Evolutionary conservation across 805 yeast species (phyloP).

Genomic region (Pichia californica): DNA sequence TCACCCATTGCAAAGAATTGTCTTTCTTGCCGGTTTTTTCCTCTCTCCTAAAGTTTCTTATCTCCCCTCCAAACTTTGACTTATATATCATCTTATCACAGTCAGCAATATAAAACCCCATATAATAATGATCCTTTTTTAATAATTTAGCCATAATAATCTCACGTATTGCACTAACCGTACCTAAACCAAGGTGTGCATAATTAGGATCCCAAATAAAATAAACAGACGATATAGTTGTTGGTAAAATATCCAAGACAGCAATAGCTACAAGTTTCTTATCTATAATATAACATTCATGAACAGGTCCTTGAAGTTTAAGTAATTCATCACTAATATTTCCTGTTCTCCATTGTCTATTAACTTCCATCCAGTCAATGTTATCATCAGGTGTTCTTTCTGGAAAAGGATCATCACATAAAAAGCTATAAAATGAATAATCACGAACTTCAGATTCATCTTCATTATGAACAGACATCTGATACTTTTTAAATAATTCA

Average conservation of each 20-base stretch:
- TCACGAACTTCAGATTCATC: conserved; percentile 37
- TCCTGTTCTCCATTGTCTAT: conserved; percentile 33
- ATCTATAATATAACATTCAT: conserved; percentile 59
- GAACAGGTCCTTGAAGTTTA: conserved; percentile 52
- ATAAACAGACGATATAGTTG: conserved; percentile 75
- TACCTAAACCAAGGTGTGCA: conserved; percentile 66
- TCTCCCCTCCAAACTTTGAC: conserved; percentile 68
- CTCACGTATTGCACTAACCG: conserved; percentile 69
- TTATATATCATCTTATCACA: conserved; percentile 82
- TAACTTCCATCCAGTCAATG: conserved; percentile 35
- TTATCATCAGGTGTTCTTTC: conserved; percentile 14
- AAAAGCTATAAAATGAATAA: conserved; percentile 52
- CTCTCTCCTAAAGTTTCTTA: conserved; percentile 43
- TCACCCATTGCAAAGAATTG: conserved; percentile 10
- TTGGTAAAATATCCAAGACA: conserved; percentile 70
- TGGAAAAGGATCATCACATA: conserved; percentile 63
- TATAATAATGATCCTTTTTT: conserved; percentile 52
- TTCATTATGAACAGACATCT: conserved; percentile 64
- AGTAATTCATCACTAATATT: conserved; percentile 9
- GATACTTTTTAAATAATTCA: conserved; percentile 60
- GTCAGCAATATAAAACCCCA: conserved; percentile 77
- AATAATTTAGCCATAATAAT: conserved; percentile 45
- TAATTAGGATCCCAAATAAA: conserved; percentile 84
- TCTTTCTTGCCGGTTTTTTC: neutral
- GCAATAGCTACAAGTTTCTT: conserved; percentile 64